Conservation (phyloP, 345 rosid species). For the Nephelium lappaceum region DNA sequence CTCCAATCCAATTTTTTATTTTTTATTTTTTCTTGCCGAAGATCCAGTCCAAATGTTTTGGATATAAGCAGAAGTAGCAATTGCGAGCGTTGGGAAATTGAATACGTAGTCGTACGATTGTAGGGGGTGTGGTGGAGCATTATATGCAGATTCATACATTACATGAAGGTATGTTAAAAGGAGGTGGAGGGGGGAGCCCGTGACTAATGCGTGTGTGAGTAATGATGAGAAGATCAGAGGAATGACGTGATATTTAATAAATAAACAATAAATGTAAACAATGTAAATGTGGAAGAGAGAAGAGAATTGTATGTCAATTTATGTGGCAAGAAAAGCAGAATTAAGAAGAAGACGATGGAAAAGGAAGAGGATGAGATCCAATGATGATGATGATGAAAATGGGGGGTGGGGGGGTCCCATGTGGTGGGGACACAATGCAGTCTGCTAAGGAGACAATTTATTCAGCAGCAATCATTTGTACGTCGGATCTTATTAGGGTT, state of each 20-base stretch:
- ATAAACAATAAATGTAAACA: too few relatives aligned
- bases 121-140: background rate
- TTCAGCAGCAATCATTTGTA: slow-evolving; percentile 56
- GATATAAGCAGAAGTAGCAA: too few relatives aligned
- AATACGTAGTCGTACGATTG: too few relatives aligned
- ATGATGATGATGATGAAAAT: background rate
- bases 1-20: too few relatives aligned
- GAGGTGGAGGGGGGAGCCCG: slow-evolving; percentile 27
- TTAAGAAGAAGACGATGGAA: background rate
- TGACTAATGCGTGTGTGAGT: slow-evolving; percentile 32
- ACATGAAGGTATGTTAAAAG: background rate
- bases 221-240: slow-evolving; percentile 22
- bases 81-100: too few relatives aligned
- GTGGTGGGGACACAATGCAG: slow-evolving; percentile 34
- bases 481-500: slow-evolving; percentile 29
- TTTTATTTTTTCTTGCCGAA: too few relatives aligned
- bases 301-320: too few relatives aligned
- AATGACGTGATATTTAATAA: slow-evolving; percentile 28
- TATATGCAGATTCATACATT: background rate
- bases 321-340: too few relatives aligned
- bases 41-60: too few relatives aligned
- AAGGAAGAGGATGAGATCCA: background rate
- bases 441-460: slow-evolving; percentile 39
- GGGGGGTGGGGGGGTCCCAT: background rate
- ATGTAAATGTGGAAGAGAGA: background rate